Evolutionary conservation across 2,329 filamentous ascomycete species (phyloP).

Genomic region (Scopulariopsis brevicaulis): DNA sequence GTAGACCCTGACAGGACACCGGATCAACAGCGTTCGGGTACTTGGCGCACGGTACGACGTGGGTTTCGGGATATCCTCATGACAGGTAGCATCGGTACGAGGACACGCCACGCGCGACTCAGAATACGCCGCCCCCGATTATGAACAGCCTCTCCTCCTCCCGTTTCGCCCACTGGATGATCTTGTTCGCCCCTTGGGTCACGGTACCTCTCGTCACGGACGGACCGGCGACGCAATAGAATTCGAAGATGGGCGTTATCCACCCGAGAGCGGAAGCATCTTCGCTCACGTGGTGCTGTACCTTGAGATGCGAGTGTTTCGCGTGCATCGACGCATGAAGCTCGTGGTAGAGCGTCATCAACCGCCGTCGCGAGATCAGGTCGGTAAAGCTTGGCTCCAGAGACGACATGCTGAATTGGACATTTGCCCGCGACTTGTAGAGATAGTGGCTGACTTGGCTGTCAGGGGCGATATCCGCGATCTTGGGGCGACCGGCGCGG

Average conservation of each 20-base stretch:
- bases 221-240: conserved; percentile 88
- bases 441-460: conserved; percentile 81
- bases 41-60: not conserved
- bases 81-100: conserved; percentile 16
- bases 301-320: conserved; percentile 74
- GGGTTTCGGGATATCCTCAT: not conserved
- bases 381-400: conserved; percentile 55
- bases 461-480: conserved; percentile 68
- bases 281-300: conserved; percentile 68
- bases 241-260: conserved; percentile 83
- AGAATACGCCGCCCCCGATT: conserved; percentile 51
- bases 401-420: conserved; percentile 89
- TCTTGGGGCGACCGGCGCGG: conserved; percentile 55
- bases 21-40: not conserved
- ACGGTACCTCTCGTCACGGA: conserved; percentile 53
- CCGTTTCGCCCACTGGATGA: conserved; percentile 81
- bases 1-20: not conserved
- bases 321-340: conserved; percentile 79
- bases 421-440: conserved; percentile 89
- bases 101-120: conserved; percentile 58
- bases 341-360: conserved; percentile 77
- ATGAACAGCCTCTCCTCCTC: conserved; percentile 95
- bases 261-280: conserved; percentile 76
- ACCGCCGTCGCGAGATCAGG: conserved; percentile 50
- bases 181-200: conserved; percentile 75